These are phyloP conservation scores for Petunia axillaris DNA, from an alignment of 257 asterid species.

Conservation along the genomic window DNA sequence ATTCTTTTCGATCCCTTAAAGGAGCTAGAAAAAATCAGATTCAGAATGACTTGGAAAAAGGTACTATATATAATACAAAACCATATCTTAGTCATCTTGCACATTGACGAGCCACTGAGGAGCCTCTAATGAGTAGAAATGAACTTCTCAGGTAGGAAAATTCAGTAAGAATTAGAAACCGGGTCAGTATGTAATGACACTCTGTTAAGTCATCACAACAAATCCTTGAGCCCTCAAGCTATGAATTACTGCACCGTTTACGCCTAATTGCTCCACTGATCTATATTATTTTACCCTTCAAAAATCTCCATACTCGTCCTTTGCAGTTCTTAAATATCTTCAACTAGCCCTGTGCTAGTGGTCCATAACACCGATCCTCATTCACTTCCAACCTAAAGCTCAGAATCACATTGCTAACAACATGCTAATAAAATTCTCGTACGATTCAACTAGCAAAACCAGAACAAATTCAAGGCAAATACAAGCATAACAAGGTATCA, in stretches of 20 bases:
- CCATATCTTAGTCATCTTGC: background rate
- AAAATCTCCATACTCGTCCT: background rate
- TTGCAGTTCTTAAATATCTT: background rate
- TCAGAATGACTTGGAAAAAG: background rate
- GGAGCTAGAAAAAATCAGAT: background rate
- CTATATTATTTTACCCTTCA: background rate
- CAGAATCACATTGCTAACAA: background rate
- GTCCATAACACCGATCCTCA: background rate
- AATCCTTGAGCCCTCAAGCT: background rate
- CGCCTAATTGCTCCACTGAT: background rate
- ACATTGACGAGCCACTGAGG: background rate
- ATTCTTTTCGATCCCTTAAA: background rate
- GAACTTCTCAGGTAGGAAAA: background rate
- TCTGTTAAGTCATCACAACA: background rate
- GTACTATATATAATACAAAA: no score
- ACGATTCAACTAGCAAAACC: background rate
- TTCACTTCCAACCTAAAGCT: background rate
- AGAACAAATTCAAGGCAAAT: background rate
- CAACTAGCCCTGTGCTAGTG: background rate
- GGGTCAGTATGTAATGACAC: background rate
- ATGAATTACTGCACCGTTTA: background rate
- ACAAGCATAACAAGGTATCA: background rate
- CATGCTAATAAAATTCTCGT: background rate
- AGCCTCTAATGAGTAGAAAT: no score
- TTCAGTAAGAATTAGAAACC: background rate